Conservation (phyloP, 352 stramenopile genomes). For the Peronospora destructor region DNA sequence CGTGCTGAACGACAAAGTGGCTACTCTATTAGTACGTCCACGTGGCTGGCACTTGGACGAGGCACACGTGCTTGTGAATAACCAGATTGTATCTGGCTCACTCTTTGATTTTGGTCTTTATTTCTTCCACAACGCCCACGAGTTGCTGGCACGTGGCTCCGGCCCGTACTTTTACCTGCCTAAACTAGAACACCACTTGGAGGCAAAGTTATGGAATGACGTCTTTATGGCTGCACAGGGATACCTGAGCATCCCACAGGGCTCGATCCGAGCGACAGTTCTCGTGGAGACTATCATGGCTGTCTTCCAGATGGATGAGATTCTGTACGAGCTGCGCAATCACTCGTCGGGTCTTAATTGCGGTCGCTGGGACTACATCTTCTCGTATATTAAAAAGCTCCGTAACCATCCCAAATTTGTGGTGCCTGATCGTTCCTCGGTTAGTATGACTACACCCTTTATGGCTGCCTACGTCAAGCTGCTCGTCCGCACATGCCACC, state of each 20-base stretch:
- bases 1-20: slow-evolving; percentile 62
- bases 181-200: slow-evolving; percentile 93
- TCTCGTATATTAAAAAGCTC: slow-evolving; percentile 96
- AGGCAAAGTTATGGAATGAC: slow-evolving; percentile 95
- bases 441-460: slow-evolving; percentile 93
- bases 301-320: slow-evolving; percentile 96
- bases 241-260: slow-evolving; percentile 87
- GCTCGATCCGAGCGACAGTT: slow-evolving; percentile 89
- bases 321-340: slow-evolving; percentile 92
- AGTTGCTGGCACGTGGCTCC: slow-evolving; percentile 72
- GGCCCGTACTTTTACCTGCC: slow-evolving; percentile 94
- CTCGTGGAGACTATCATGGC: slow-evolving; percentile 96
- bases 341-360: slow-evolving; percentile 96
- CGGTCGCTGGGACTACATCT: slow-evolving; percentile 96
- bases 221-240: slow-evolving; percentile 91
- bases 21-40: slow-evolving; percentile 89
- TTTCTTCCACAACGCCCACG: slow-evolving; percentile 94
- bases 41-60: slow-evolving; percentile 94
- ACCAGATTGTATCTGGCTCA: slow-evolving; percentile 86
- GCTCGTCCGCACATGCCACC: slow-evolving; percentile 93
- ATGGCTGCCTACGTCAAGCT: slow-evolving; percentile 93
- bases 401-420: slow-evolving; percentile 89
- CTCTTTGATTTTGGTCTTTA: slow-evolving; percentile 95
- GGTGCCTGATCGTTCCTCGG: slow-evolving; percentile 86
- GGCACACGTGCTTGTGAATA: slow-evolving; percentile 91